These are phyloP conservation scores for Acidiella bohemica DNA, from an alignment of 495 filamentous ascomycete genomes.

Conservation along the genomic window DNA sequence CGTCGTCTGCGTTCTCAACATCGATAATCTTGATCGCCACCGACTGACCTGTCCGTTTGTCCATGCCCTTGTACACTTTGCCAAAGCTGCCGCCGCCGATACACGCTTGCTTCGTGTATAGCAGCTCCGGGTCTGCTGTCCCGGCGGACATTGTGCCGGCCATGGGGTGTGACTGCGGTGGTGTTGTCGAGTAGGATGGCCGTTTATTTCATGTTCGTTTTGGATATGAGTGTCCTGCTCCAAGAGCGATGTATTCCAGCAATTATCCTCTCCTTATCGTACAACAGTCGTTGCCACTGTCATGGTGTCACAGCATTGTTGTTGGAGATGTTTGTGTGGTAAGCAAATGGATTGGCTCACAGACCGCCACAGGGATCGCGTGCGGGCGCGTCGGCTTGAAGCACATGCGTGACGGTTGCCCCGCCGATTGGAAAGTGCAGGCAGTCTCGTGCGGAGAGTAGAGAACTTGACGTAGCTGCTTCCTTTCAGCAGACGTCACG, in stretches of 20 bases:
- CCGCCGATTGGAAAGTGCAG: too few relatives aligned
- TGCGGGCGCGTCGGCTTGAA: too few relatives aligned
- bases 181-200: background rate
- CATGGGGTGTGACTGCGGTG: too few relatives aligned
- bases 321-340: background rate
- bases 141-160: constrained; percentile 10
- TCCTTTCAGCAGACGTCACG: too few relatives aligned
- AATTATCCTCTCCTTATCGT: background rate
- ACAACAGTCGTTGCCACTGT: too few relatives aligned
- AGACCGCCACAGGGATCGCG: too few relatives aligned
- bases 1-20: constrained; percentile 93
- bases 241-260: too few relatives aligned
- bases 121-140: constrained; percentile 19
- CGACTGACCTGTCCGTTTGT: constrained; percentile 68
- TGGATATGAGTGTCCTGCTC: too few relatives aligned
- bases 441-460: too few relatives aligned
- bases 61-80: constrained; percentile 89
- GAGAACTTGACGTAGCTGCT: too few relatives aligned
- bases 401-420: too few relatives aligned
- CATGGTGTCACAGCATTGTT: constrained; percentile 1
- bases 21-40: constrained; percentile 96
- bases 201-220: background rate
- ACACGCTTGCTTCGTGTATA: constrained; percentile 23
- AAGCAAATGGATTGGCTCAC: background rate
- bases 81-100: constrained; percentile 77